phyloP scores from a whole-genome alignment of 306 rosid species.

The Glycine latifolia region DNA sequence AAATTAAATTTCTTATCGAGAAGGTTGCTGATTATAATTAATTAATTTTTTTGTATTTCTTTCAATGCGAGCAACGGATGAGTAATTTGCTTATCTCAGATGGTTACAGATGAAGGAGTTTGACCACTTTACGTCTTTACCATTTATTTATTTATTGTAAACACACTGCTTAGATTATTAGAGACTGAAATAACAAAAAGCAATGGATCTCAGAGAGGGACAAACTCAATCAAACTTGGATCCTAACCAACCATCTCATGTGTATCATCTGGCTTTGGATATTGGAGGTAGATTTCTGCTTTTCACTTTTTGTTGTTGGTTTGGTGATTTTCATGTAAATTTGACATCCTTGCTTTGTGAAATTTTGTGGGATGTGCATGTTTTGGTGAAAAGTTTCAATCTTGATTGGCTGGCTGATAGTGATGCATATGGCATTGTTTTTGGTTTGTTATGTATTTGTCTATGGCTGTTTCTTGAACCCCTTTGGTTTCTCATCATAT shows the following conservation, averaged over 20 bases:
- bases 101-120: neutral
- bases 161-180: conserved; percentile 25
- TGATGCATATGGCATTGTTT: neutral
- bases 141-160: neutral
- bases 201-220: conserved; percentile 60
- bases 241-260: conserved; percentile 45
- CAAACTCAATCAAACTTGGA: conserved; percentile 50
- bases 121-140: neutral
- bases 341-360: neutral
- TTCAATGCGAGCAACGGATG: too few relatives aligned
- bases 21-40: too few relatives aligned
- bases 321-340: conserved; percentile 12
- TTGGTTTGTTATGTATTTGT: conserved; percentile 8
- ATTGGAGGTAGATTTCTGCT: conserved; percentile 71
- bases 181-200: neutral
- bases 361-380: neutral
- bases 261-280: conserved; percentile 85
- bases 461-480: neutral
- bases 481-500: conserved; percentile 24
- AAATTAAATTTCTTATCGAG: neutral
- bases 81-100: neutral
- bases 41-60: too few relatives aligned
- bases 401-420: conserved; percentile 8
- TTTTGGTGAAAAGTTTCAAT: conserved; percentile 18
- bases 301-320: neutral